Conservation (phyloP, 352 stramenopile genomes). For the Blastocystis sp. region DNA sequence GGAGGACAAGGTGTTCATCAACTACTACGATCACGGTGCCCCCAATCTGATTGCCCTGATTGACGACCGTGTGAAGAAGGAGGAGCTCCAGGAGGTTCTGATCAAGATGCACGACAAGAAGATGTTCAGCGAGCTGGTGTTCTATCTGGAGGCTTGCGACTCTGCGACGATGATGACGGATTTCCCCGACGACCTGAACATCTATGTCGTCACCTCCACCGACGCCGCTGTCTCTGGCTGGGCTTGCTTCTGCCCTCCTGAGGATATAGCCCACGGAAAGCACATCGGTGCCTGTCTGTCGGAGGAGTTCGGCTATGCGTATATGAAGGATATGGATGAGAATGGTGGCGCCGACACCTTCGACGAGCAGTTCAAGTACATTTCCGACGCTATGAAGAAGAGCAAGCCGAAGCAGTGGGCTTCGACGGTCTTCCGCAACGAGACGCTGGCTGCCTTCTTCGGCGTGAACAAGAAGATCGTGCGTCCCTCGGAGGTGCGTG, state of each 20-base stretch:
- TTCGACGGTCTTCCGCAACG: neutral
- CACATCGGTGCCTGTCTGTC: slow-evolving; percentile 24
- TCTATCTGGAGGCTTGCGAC: slow-evolving; percentile 48
- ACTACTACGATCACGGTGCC: slow-evolving; percentile 38
- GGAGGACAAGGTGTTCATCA: slow-evolving; percentile 35
- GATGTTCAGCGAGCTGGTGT: slow-evolving; percentile 43
- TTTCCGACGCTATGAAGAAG: neutral
- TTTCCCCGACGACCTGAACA: slow-evolving; percentile 12
- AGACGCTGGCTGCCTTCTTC: slow-evolving; percentile 8
- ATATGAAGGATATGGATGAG: slow-evolving; percentile 8
- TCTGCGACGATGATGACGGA: slow-evolving; percentile 15
- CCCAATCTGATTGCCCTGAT: slow-evolving; percentile 10
- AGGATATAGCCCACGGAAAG: slow-evolving; percentile 12
- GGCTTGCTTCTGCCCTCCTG: slow-evolving; percentile 19
- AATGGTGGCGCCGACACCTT: neutral
- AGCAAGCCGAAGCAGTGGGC: neutral
- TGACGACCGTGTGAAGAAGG: neutral
- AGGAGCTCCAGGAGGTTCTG: neutral
- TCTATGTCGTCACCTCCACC: slow-evolving; percentile 42
- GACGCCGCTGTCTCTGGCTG: neutral
- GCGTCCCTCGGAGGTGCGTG: neutral
- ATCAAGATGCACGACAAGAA: slow-evolving; percentile 30
- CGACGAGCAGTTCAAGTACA: slow-evolving; percentile 11
- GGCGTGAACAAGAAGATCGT: slow-evolving; percentile 18
- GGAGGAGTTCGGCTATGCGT: neutral